A percentile compares a stretch with the other conserved stretches of the same genome.
Conservation (phyloP, 805 yeast species). For the Yamadazyma sp. region DNA sequence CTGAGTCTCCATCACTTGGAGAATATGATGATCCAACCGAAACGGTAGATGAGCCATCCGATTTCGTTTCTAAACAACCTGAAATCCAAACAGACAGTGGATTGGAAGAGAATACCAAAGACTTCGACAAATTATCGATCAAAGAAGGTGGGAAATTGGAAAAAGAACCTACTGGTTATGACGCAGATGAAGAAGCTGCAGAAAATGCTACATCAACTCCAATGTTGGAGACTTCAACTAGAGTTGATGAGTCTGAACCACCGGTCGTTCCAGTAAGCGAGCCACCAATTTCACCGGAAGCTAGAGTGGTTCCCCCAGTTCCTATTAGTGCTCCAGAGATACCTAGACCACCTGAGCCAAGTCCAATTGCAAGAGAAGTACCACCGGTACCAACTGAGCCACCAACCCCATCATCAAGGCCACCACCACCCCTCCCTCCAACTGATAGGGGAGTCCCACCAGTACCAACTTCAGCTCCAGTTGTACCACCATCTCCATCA, state of each 20-base stretch:
- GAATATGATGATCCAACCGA: constrained; percentile 13
- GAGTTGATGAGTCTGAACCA: constrained; percentile 2
- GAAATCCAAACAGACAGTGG: constrained; percentile 12
- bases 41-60: constrained; percentile 4
- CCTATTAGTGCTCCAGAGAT: constrained; percentile 21
- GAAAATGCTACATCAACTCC: constrained; percentile 17
- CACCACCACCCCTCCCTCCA: constrained; percentile 10
- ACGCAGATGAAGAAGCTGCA: constrained; percentile 58
- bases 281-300: background rate
- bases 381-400: constrained; percentile 15
- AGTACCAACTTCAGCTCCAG: constrained; percentile 4
- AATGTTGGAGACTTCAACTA: constrained; percentile 7
- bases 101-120: constrained; percentile 4
- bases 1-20: constrained; percentile 11
- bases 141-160: constrained; percentile 7
- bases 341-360: constrained; percentile 6
- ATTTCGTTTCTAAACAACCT: constrained; percentile 2
- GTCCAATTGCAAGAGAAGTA: constrained; percentile 1
- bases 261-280: background rate
- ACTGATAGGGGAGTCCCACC: constrained; percentile 6
- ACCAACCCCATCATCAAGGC: constrained; percentile 3
- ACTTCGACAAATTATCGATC: constrained; percentile 3
- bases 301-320: constrained; percentile 9
- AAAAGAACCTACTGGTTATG: constrained; percentile 52
- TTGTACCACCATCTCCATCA: constrained; percentile 1